A percentile compares a stretch with the other conserved stretches of the same genome.
Evolutionary conservation across 345 rosid genomes (phyloP).

Genomic region (Bruguiera sexangula): DNA sequence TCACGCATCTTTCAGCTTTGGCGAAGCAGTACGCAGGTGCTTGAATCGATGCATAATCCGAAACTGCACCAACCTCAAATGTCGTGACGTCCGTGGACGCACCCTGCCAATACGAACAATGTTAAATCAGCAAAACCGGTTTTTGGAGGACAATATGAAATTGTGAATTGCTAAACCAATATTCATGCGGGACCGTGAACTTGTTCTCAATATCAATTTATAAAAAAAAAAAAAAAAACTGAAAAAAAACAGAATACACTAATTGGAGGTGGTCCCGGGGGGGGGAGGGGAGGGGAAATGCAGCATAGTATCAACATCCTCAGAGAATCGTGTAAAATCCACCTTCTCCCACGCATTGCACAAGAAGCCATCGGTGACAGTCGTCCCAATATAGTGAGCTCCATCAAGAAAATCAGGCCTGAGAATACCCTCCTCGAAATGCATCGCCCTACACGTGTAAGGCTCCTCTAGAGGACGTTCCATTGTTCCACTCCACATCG

Average conservation of each 20-base stretch:
- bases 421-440: conserved; percentile 33
- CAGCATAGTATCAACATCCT: conserved; percentile 29
- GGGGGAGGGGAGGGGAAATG: conserved; percentile 12
- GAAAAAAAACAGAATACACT: too few relatives aligned
- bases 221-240: too few relatives aligned
- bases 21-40: conserved; percentile 36
- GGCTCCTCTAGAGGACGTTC: conserved; percentile 33
- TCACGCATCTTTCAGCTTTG: conserved; percentile 1
- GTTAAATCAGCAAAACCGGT: too few relatives aligned
- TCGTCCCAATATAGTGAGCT: conserved; percentile 32
- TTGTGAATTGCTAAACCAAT: too few relatives aligned
- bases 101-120: conserved; percentile 22
- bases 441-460: conserved; percentile 13
- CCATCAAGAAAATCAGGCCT: conserved; percentile 42
- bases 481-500: conserved; percentile 39
- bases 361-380: conserved; percentile 32
- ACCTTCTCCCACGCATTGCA: conserved; percentile 43
- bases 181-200: too few relatives aligned
- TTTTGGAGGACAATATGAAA: too few relatives aligned
- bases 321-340: conserved; percentile 38
- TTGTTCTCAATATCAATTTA: too few relatives aligned
- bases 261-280: too few relatives aligned
- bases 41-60: conserved; percentile 26
- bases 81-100: conserved; percentile 30
- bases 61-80: conserved; percentile 38